Percentiles rank a stretch among this genome's conserved stretches.
These are phyloP conservation scores for Mucor plumbeus DNA, from an alignment of 371 early-diverging fungal species.

Conservation along the genomic window DNA sequence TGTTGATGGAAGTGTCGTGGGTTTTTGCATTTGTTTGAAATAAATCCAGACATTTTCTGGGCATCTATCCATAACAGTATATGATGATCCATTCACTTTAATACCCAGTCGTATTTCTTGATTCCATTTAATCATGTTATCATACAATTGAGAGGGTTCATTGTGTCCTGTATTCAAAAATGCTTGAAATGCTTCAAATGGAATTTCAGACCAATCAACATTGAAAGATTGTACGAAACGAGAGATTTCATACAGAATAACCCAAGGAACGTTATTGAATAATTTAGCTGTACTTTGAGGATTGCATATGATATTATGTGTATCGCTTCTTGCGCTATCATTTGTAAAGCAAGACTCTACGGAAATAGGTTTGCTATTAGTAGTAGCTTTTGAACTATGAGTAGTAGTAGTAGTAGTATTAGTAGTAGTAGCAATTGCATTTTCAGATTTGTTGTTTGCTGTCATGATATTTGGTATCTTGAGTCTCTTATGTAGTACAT, in stretches of 20 bases:
- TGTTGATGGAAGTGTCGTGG: background rate
- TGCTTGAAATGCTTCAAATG: constrained; percentile 34
- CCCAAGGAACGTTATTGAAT: constrained; percentile 31
- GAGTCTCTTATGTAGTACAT: background rate
- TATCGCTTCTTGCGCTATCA: background rate
- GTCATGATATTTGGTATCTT: background rate
- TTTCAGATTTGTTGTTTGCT: background rate
- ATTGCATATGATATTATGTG: constrained; percentile 17
- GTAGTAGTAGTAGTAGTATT: background rate
- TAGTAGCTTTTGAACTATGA: background rate
- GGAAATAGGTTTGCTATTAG: background rate
- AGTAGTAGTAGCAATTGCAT: background rate
- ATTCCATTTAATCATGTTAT: constrained; percentile 44
- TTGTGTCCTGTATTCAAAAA: constrained; percentile 28
- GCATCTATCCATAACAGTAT: constrained; percentile 38
- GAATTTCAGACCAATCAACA: constrained; percentile 31
- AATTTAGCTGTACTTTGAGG: constrained; percentile 19
- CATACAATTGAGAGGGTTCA: constrained; percentile 30
- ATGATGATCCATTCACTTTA: constrained; percentile 15
- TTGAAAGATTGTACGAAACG: constrained; percentile 32
- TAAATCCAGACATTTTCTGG: constrained; percentile 41
- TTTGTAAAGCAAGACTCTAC: constrained; percentile 15
- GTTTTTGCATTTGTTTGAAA: constrained; percentile 9
- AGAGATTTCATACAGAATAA: constrained; percentile 39
- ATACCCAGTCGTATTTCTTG: constrained; percentile 18